These are phyloP conservation scores for Lathyrus aphaca DNA, from an alignment of 306 rosid genomes.

Conservation along the genomic window DNA sequence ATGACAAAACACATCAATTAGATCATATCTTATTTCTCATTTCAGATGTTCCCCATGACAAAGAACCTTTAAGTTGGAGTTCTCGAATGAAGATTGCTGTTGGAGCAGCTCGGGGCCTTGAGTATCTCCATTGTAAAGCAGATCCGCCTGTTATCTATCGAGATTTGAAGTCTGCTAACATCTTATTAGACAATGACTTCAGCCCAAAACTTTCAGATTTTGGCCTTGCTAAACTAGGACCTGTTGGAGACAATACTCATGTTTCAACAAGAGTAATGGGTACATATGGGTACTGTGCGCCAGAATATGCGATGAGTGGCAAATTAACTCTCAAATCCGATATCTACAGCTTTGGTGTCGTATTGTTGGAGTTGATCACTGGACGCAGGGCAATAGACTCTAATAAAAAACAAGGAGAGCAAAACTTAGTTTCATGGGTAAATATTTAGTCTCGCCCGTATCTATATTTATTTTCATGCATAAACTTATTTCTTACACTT, in stretches of 20 bases:
- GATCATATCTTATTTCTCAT: conserved; percentile 32
- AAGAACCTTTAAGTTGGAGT: conserved; percentile 74
- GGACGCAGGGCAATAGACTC: conserved; percentile 83
- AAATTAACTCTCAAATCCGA: conserved; percentile 94
- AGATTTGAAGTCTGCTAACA: conserved; percentile 93
- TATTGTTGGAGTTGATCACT: conserved; percentile 88
- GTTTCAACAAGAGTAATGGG: conserved; percentile 99
- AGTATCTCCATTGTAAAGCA: conserved; percentile 93
- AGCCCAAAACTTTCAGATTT: conserved; percentile 92
- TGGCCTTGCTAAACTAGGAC: conserved; percentile 95
- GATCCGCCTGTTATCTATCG: conserved; percentile 94
- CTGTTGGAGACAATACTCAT: conserved; percentile 97
- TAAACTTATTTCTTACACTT: conserved; percentile 18
- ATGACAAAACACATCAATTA: conserved; percentile 23
- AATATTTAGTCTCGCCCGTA: conserved; percentile 32
- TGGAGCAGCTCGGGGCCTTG: conserved; percentile 88
- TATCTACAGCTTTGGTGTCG: conserved; percentile 97
- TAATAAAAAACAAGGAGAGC: conserved; percentile 74
- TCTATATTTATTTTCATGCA: not conserved
- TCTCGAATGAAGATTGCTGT: conserved; percentile 86
- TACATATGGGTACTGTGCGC: conserved; percentile 95
- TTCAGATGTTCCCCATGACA: conserved; percentile 58
- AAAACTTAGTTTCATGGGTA: conserved; percentile 88
- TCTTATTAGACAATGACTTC: conserved; percentile 78
- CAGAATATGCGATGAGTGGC: conserved; percentile 98